Conservation (phyloP, 495 filamentous ascomycete species). For the Penicilliopsis zonata region DNA sequence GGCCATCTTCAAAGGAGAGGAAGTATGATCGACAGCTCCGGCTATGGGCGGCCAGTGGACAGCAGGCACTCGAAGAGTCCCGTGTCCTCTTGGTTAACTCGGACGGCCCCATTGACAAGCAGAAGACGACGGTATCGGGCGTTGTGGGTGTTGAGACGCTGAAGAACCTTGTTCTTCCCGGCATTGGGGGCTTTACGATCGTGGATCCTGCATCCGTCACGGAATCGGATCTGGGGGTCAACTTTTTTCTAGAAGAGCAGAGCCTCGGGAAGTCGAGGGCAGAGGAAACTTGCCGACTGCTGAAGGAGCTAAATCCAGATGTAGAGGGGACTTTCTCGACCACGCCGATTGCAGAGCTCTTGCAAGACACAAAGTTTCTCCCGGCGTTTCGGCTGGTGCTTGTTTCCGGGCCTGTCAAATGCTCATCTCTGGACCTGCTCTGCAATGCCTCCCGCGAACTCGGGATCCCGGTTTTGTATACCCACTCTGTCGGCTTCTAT, state of each 20-base stretch:
- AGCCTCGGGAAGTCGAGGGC: constrained; percentile 73
- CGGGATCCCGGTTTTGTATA: constrained; percentile 65
- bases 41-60: constrained; percentile 87
- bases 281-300: constrained; percentile 57
- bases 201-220: constrained; percentile 66
- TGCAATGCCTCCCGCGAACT: constrained; percentile 44
- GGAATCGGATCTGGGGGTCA: constrained; percentile 80
- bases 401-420: constrained; percentile 55
- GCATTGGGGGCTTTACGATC: constrained; percentile 90
- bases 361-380: constrained; percentile 32
- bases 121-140: constrained; percentile 45
- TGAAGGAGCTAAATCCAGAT: constrained; percentile 93
- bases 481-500: constrained; percentile 82
- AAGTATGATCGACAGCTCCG: constrained; percentile 95
- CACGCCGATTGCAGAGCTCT: constrained; percentile 29
- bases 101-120: constrained; percentile 26
- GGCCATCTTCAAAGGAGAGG: constrained; percentile 75
- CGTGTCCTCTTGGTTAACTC: constrained; percentile 82
- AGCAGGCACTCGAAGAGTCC: constrained; percentile 79
- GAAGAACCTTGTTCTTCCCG: constrained; percentile 92
- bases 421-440: constrained; percentile 44
- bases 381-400: constrained; percentile 60
- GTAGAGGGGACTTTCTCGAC: constrained; percentile 55
- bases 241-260: constrained; percentile 84
- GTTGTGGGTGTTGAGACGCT: constrained; percentile 83